A percentile compares a stretch with the other conserved stretches of the same genome.
Conservation (phyloP, 2,329 filamentous ascomycete species). For the Fusarium incarnatum region DNA sequence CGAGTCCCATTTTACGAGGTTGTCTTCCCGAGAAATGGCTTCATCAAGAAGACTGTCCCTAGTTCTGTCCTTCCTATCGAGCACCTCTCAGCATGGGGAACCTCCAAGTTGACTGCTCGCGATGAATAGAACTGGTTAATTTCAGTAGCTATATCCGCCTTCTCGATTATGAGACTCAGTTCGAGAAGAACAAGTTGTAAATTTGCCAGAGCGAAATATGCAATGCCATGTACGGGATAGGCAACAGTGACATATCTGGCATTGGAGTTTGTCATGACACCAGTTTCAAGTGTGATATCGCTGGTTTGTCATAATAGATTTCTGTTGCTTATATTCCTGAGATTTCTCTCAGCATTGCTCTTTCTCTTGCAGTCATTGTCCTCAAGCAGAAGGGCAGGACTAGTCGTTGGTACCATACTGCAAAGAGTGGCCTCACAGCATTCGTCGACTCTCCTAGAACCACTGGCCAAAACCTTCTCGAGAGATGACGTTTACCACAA, state of each 20-base stretch:
- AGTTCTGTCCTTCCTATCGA: background rate
- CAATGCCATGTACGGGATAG: constrained; percentile 32
- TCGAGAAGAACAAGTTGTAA: background rate
- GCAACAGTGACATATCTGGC: constrained; percentile 42
- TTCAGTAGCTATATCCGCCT: constrained; percentile 17
- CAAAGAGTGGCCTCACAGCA: constrained; percentile 2
- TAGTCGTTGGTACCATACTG: background rate
- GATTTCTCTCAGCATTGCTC: constrained; percentile 2
- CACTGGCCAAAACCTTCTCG: background rate
- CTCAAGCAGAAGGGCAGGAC: background rate
- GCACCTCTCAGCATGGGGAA: background rate
- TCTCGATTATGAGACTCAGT: constrained; percentile 11
- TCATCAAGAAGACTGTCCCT: background rate
- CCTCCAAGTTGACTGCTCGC: background rate
- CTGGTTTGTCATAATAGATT: constrained; percentile 21
- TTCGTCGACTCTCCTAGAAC: constrained; percentile 38
- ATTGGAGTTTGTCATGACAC: constrained; percentile 33
- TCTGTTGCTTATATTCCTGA: constrained; percentile 25
- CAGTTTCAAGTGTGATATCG: background rate
- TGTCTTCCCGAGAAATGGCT: background rate
- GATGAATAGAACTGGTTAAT: constrained; percentile 14
- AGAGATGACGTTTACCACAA: constrained; percentile 15
- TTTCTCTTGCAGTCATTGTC: constrained; percentile 11
- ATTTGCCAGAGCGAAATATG: constrained; percentile 29
- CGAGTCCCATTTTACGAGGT: background rate